Conservation (phyloP, 306 rosid genomes). For the Cicer pinnatifidum region DNA sequence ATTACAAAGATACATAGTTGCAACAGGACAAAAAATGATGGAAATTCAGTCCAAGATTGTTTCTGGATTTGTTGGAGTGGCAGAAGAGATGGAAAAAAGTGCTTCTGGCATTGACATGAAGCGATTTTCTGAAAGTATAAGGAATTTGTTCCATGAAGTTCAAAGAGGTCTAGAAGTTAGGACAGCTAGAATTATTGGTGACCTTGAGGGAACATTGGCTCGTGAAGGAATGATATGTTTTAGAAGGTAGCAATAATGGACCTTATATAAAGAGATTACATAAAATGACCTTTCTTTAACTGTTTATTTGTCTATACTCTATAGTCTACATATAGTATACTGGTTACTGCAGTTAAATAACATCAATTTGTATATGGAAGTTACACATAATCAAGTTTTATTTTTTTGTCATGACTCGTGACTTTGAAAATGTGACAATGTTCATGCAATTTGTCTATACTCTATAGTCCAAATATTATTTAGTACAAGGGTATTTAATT, state of each 20-base stretch:
- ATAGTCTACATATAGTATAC: slow-evolving; percentile 33
- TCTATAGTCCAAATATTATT: too few relatives aligned
- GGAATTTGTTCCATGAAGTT: slow-evolving; percentile 76
- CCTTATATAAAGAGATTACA: slow-evolving; percentile 7
- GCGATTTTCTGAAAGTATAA: slow-evolving; percentile 68
- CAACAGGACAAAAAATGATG: slow-evolving; percentile 80
- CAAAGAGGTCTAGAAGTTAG: slow-evolving; percentile 93
- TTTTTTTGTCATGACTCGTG: too few relatives aligned
- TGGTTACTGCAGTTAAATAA: slow-evolving; percentile 40
- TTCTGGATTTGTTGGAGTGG: slow-evolving; percentile 64
- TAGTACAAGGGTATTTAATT: too few relatives aligned
- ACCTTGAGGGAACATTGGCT: slow-evolving; percentile 90
- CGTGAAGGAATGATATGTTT: slow-evolving; percentile 84
- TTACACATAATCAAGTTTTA: background rate
- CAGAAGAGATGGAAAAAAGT: slow-evolving; percentile 70
- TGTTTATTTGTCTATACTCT: slow-evolving; percentile 44
- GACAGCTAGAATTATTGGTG: slow-evolving; percentile 84
- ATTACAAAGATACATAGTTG: slow-evolving; percentile 84
- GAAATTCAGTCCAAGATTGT: slow-evolving; percentile 73
- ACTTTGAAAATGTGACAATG: too few relatives aligned
- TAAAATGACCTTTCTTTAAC: slow-evolving; percentile 27
- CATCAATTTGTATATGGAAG: slow-evolving; percentile 56
- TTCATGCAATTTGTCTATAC: too few relatives aligned
- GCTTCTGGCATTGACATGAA: slow-evolving; percentile 68
- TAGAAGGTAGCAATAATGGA: slow-evolving; percentile 55